Evolutionary conservation across 1,284 basidiomycete genomes (phyloP), one percentile per base, ranked within the genome.

Genomic region (Cutaneotrichosporon cutaneum): DNA sequence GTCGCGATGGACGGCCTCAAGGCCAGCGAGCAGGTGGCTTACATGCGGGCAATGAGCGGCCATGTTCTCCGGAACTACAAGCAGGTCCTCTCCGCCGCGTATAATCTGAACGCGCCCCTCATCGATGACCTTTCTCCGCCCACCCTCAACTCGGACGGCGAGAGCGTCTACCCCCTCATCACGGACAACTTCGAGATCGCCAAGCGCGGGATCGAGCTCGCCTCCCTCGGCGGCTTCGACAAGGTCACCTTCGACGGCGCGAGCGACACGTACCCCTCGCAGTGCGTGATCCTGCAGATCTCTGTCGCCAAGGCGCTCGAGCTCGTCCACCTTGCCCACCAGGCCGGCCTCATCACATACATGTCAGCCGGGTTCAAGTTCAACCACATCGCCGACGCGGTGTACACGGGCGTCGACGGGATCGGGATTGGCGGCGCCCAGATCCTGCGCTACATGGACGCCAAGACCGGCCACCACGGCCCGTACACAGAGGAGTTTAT

Each of bases 401-500:
- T 48, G 8, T 48, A 48, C 45, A 48, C 45, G 2, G 45, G 45
- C 14, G 45, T 48, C 24, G 45, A 48, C 14, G 45, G 45, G 3
- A 48, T 48, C 26, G 45, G 45, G 5, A 48, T 48, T 11, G 45
- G 45, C 3, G 45, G 45, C 22, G 45, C 45, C 45, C 45, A 48
- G 45, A 48, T 48, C 45, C 45, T 48, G 22, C 45, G 45, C 22
- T 48, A 48, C 45, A 48, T 48, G 45, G 45, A 48, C 45, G 13
- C 21, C 9, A 11, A 27, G 22, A 48, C 45, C 3, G 45, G 45
- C 26, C 45, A 48, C 26, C 45, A 48, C 45, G 45, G 45, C 5
- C 45, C 45, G 21, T 48, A 48, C 45, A 48, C 45, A 11, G 45
- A 48, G 45, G 45, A 48, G 45, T 48, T 48, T 26, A 48, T 48